Percentiles rank a stretch among this genome's conserved stretches.
phyloP scores from a whole-genome alignment of 768 basidiomycete genomes.

The Crassisporium funariophilum region DNA sequence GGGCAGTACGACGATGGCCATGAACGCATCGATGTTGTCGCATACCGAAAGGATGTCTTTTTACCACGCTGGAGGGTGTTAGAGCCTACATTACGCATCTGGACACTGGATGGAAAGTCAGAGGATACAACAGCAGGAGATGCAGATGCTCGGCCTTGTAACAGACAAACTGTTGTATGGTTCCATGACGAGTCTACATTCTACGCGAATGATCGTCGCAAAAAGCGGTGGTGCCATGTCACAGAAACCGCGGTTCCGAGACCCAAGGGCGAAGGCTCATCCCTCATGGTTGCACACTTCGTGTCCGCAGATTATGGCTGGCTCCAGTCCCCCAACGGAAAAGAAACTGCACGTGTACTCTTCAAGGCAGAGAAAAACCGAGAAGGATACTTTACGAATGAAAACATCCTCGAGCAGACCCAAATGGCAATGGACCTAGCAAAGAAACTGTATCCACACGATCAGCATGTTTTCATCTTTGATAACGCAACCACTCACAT shows the following conservation, averaged over 20 bases:
- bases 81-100: no score
- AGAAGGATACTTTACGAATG: conserved; percentile 28
- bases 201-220: conserved; percentile 35
- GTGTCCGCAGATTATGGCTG: conserved; percentile 31
- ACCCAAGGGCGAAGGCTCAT: conserved; percentile 37
- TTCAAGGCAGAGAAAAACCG: conserved; percentile 24
- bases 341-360: conserved; percentile 12
- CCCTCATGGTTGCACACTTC: conserved; percentile 40
- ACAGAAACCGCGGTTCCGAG: conserved; percentile 25
- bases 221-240: conserved; percentile 30
- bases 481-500: conserved; percentile 33
- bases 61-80: conserved; percentile 20
- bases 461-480: conserved; percentile 22
- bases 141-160: neutral
- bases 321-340: conserved; percentile 20
- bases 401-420: conserved; percentile 28
- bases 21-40: conserved; percentile 35
- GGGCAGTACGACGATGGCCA: conserved; percentile 28
- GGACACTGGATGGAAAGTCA: conserved; percentile 1
- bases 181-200: conserved; percentile 40
- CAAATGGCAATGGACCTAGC: conserved; percentile 20
- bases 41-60: conserved; percentile 28
- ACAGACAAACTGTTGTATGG: conserved; percentile 14
- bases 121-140: neutral
- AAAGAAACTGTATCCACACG: conserved; percentile 21